A percentile compares a stretch with the other conserved stretches of the same genome.
Evolutionary conservation across 805 yeast genomes (phyloP).

Genomic region (Zygotorulaspora chibaensis): DNA sequence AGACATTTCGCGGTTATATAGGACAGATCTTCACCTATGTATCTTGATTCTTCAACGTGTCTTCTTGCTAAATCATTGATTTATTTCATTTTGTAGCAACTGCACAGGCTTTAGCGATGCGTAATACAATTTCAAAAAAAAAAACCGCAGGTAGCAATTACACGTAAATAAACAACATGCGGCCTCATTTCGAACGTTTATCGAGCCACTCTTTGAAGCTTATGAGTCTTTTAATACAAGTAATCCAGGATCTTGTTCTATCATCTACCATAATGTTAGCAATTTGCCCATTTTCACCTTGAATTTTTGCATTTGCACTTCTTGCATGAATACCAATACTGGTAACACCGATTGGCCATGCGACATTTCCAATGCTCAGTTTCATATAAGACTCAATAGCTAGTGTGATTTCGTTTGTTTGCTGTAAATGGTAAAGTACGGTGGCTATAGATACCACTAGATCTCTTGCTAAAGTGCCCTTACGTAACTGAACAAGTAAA

Average conservation of each 20-base stretch:
- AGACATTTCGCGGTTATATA: constrained; percentile 8
- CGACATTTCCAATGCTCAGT: constrained; percentile 79
- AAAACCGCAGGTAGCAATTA: background rate
- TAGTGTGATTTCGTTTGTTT: constrained; percentile 25
- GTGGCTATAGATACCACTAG: constrained; percentile 54
- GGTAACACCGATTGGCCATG: constrained; percentile 88
- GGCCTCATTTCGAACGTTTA: constrained; percentile 4
- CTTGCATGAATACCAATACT: constrained; percentile 78
- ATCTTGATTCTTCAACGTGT: background rate
- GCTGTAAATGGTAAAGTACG: constrained; percentile 57
- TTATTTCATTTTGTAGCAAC: background rate
- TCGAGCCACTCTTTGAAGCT: constrained; percentile 39
- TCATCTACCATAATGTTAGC: constrained; percentile 82
- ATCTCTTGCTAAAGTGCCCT: constrained; percentile 37
- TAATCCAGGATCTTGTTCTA: constrained; percentile 68
- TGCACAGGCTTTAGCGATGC: background rate
- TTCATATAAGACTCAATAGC: constrained; percentile 62
- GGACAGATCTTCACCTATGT: too few relatives aligned
- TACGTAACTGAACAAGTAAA: constrained; percentile 50
- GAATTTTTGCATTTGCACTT: constrained; percentile 54
- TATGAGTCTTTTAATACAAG: constrained; percentile 68
- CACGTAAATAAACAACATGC: background rate
- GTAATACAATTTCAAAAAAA: background rate
- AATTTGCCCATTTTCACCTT: constrained; percentile 37
- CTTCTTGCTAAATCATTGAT: background rate